Evolutionary conservation across 345 rosid genomes (phyloP), one percentile per base, ranked within the genome.

Genomic region (Euphorbia lathyris): DNA sequence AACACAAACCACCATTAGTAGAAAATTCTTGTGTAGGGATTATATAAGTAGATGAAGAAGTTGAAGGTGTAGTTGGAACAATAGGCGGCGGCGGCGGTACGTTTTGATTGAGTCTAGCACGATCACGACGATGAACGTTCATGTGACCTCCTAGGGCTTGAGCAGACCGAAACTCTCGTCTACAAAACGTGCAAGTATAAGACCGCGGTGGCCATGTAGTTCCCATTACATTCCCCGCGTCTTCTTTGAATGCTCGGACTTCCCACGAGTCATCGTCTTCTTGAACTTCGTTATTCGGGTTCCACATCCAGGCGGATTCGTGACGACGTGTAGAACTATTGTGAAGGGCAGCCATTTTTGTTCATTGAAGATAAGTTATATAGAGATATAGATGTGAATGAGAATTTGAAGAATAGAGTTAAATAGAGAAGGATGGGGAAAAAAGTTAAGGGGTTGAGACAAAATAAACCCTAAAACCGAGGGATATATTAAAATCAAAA

Each of bases 111-210:
- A 91, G 91, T 65, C 83, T 78, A 58, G 97, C 90, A 0, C 97
- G 87, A 84, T 95, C 97, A 1, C 97, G 89, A 83, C 97, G 99
- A 80, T 91, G 98, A 57, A 94, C 96, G 47, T 94, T 94, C 98
- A 94, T 94, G 85, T 94, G 98, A 69, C 98, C 99, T 0, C 97
- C 99, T 50, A 95, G 87, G 69, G 97, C 99, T 82, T 95, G 99
- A 58, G 99, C 97, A 2, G 99, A 91, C 58, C 91, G 88, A 80
- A 95, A 95, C 78, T 91, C 99, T 64, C 96, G 86, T 71, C 97
- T 76, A 72, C 99, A 95, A 52, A 95, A 95, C 25, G 89, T 87
- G 83, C 99, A 95, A 63, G 92, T 83, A 76, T 95, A 95, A 43
- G 96, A 95, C 84, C 97, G 78, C 4, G 99, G 99, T 5, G 99